Base-by-base conservation (phyloP, 2,329 filamentous ascomycete species). In the Epichloe bromicola region DNA sequence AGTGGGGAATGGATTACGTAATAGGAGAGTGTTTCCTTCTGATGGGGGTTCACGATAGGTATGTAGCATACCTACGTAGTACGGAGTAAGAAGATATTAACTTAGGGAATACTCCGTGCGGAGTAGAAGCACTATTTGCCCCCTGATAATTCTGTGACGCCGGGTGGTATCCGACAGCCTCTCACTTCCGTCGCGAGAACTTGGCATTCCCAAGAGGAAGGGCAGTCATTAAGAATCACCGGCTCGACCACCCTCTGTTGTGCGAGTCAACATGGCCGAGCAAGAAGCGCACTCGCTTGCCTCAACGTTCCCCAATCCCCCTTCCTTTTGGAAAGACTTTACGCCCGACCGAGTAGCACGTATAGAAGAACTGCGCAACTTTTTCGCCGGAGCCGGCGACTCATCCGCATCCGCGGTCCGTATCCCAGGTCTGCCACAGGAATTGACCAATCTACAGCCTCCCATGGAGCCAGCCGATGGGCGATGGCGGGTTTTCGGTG, bases 261-360 rank as follows among this genome's bases (percentile, higher is more conserved):
- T 19, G 11, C 10, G 17, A 14, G 8, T 40, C 54, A 56, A 50
- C 42, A 88, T 87, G 83, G 80, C 79, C 52, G 81, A 70, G 49
- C 72, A 74, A 53, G 70, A 70, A 52, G 62, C 68, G 10, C 65
- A 67, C 37, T 70, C 73, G 45, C 67, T 76, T 59, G 75, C 81
- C 26, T 80, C 85, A 23, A 80, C 83, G 40, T 95, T 89, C 64
- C 91, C 93, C 23, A 80, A 85, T 6, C 49, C 93, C 93, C 26
- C 93, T 93, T 83, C 85, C 1, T 95, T 96, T 70, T 97, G 87
- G 82, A 83, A 85, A 58, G 77, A 86, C 65, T 97, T 97, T 68
- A 95, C 88, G 0, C 66, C 80, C 3, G 80, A 85, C 30, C 94
- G 91, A 62, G 61, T 87, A 49, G 69, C 78, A 14, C 80, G 79